Evolutionary conservation across 2,329 filamentous ascomycete species (phyloP), one percentile per base, ranked within the genome.

Genomic region (Colletotrichum paranaense): DNA sequence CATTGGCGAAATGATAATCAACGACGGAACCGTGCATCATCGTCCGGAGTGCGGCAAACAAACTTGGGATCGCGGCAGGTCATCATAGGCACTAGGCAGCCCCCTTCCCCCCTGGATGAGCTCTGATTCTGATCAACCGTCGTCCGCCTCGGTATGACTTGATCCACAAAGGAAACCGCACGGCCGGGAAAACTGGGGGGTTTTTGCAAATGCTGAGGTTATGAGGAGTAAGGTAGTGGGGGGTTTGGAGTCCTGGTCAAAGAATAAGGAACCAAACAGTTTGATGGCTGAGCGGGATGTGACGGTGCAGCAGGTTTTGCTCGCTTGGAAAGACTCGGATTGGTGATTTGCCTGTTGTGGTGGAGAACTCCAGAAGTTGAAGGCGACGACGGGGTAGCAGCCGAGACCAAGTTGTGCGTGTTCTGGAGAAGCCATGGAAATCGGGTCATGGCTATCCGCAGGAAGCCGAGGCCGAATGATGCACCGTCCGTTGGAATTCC

Each of bases 121-220:
- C 8, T 57, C 35, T 46, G 9, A 64, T 72, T 63, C 52, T 53
- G 65, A 68, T 63, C 69, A 42, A 16, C 65, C 66, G 53, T 68
- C 38, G 42, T 38, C 42, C 24, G 35, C 53, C 69, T 58, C 32
- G 38, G 65, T 59, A 68, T 72, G 65, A 72, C 65, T 68, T 59
- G 59, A 46, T 59, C 49, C 35, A 26, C 57, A 32, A 55, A n/a
- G 22, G 65, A 24, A 60, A 59, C 53, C 55, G 56, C 66, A 64
- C 24, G 59, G 53, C 42, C 53, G 65, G 57, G 65, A 26, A 19
- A n/a, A 56, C 58, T 32, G 19, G 46, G 46, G 57, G 22, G 5
- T 6, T 60, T 28, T 35, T 26, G 65, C 53, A 24, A 32, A 38
- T 28, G 35, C n/a, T 53, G 56, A 60, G 65, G 65, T 32, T 42